Base-by-base conservation (phyloP, 371 early-diverging fungal genomes). In the Nematocida homosporus region DNA sequence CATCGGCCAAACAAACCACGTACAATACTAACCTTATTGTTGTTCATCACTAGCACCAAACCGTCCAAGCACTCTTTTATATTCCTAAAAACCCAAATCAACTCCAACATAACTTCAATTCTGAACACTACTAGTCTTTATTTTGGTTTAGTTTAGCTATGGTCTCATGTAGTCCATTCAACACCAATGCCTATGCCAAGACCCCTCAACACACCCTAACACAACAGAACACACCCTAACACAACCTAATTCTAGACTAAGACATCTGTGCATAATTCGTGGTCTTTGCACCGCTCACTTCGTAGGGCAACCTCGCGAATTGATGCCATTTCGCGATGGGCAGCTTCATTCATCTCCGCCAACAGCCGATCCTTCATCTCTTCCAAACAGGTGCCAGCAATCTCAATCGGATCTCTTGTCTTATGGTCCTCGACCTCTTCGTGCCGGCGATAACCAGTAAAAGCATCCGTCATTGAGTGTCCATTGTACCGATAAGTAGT, bases 401-500 rank as follows among this genome's bases (percentile, higher is more conserved):
- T 35, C 25, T 76, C 61, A 35, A 79, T 38, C 16, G 79, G 59
- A 48, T 81, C 81, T 1, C 59, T 51, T 29, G 64, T 30, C 53
- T 41, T 56, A 27, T 40, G 54, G 35, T 20, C 37, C 5, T 76
- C 55, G 16, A 79, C 42, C 66, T 80, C 80, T 42, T 51, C 32
- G 1, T 40, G 8, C 16, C 18, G 56, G 53, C 79, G 65, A 57
- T 80, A 82, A 29, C 61, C 66, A 2, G 72, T 44, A 23, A 56
- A 60, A 32, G 57, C 50, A 76, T 82, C 83, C 55, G 61, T 65
- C 55, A 79, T 78, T 1, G 95, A 95, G 90, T 97, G 98, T 63
- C 95, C 95, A 85, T 95, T 95, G 84, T 93, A 93, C 66, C 98
- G 91, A 87, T 96, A 93, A 35, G 95, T 95, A 78, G 89, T 89